Conservation (phyloP, 495 filamentous ascomycete genomes). For the Hyaloscypha finlandica region DNA sequence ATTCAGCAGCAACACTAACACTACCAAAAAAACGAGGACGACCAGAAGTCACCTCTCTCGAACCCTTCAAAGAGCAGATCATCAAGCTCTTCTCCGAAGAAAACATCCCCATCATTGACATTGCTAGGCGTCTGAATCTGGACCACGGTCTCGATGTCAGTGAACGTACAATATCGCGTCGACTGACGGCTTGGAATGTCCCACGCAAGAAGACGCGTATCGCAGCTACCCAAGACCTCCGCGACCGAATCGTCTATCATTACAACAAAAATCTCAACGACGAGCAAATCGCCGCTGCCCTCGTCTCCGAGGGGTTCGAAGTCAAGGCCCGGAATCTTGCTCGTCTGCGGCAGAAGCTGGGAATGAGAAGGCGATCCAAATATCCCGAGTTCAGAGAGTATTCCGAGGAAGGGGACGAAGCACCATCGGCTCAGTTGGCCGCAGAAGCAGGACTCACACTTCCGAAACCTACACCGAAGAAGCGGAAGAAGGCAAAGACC, state of each 20-base stretch:
- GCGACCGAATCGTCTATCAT: conserved; percentile 22
- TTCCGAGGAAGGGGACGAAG: conserved; percentile 24
- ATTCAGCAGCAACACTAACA: conserved; percentile 3
- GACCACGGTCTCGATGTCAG: conserved; percentile 29
- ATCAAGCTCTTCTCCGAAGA: conserved; percentile 28
- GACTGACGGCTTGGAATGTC: conserved; percentile 30
- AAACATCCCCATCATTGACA: conserved; percentile 29
- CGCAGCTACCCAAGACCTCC: conserved; percentile 20
- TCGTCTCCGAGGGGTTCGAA: conserved; percentile 26
- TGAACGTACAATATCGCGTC: conserved; percentile 30
- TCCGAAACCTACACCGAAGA: conserved; percentile 12
- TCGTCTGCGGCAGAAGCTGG: conserved; percentile 30
- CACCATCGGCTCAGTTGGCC: conserved; percentile 12
- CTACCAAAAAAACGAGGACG: conserved; percentile 22
- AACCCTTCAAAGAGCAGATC: conserved; percentile 29
- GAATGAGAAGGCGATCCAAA: conserved; percentile 29
- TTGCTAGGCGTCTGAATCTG: conserved; percentile 27
- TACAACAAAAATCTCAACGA: conserved; percentile 34
- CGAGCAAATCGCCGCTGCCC: conserved; percentile 25
- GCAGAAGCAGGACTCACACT: conserved; percentile 14
- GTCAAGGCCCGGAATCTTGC: conserved; percentile 26
- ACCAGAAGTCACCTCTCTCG: conserved; percentile 26
- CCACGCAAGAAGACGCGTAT: conserved; percentile 28
- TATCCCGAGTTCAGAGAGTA: conserved; percentile 31
- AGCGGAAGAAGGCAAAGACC: conserved; percentile 19